Evolutionary conservation across 805 yeast species (phyloP).

Genomic region (Saturnispora kantuleensis): DNA sequence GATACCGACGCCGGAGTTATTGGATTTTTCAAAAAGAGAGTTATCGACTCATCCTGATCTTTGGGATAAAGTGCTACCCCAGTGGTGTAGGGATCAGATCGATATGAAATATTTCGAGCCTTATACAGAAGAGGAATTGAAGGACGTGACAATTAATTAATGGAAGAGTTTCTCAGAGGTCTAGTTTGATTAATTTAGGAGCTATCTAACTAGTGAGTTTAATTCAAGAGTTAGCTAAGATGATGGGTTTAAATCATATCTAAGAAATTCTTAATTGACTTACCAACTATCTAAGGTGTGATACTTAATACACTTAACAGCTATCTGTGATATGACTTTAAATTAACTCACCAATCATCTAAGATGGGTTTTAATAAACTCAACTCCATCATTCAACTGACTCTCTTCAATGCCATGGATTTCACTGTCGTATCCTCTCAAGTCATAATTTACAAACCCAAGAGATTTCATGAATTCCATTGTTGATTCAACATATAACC

Average conservation of each 20-base stretch:
- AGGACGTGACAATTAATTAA: slow-evolving; percentile 20
- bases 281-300: too few species aligned
- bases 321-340: too few species aligned
- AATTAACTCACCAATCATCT: neutral
- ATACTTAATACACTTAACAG: too few species aligned
- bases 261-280: too few species aligned
- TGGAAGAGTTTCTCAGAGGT: neutral
- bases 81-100: slow-evolving; percentile 24
- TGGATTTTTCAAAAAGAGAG: slow-evolving; percentile 44
- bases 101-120: slow-evolving; percentile 33
- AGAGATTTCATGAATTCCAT: slow-evolving; percentile 34
- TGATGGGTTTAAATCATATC: too few species aligned
- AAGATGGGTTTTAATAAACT: slow-evolving; percentile 28
- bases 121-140: slow-evolving; percentile 28
- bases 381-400: slow-evolving; percentile 49
- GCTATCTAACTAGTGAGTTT: too few species aligned
- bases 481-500: slow-evolving; percentile 31
- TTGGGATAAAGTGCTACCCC: slow-evolving; percentile 34
- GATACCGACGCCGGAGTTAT: slow-evolving; percentile 34
- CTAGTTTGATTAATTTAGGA: too few species aligned
- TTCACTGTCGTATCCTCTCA: slow-evolving; percentile 50
- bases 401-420: slow-evolving; percentile 59
- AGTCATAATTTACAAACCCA: slow-evolving; percentile 39
- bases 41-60: slow-evolving; percentile 35
- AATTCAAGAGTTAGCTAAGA: too few species aligned